A percentile compares a stretch with the other conserved stretches of the same genome.
These are phyloP conservation scores for Paramecium bursaria DNA, from an alignment of 73 alveolate species.

Conservation along the genomic window DNA sequence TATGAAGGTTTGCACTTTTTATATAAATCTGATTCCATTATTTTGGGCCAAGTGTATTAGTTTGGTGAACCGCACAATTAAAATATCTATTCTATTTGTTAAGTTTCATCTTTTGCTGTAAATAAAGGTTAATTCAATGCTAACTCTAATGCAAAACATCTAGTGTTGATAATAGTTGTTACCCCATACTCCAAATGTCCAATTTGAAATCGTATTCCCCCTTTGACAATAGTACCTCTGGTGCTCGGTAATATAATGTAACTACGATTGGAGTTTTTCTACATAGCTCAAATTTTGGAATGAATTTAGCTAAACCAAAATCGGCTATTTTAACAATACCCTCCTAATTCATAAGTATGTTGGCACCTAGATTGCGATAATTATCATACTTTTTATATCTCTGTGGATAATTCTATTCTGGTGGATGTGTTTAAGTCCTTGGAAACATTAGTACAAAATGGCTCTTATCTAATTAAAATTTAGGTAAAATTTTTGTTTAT, in stretches of 20 bases:
- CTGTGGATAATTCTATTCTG: conserved; percentile 78
- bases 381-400: conserved; percentile 83
- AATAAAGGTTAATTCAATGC: conserved; percentile 66
- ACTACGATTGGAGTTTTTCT: conserved; percentile 83
- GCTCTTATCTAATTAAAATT: conserved; percentile 11
- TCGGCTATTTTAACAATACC: conserved; percentile 85
- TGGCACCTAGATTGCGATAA: no score
- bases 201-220: conserved; percentile 72
- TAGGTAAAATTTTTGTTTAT: conserved; percentile 4
- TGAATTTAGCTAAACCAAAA: conserved; percentile 87
- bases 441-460: conserved; percentile 49
- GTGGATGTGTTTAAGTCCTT: conserved; percentile 79
- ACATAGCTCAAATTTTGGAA: conserved; percentile 46
- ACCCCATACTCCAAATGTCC: conserved; percentile 83
- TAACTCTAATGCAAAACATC: conserved; percentile 23
- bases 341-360: conserved; percentile 75
- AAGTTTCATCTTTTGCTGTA: conserved; percentile 72
- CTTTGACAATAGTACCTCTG: conserved; percentile 83
- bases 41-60: conserved; percentile 78
- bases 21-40: conserved; percentile 24
- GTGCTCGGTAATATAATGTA: conserved; percentile 92
- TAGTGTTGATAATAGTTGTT: no score
- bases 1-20: conserved; percentile 4
- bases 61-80: conserved; percentile 84
- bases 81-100: conserved; percentile 73